Percentiles rank a stretch among this genome's conserved stretches.
phyloP scores from a whole-genome alignment of 139 green algal genomes.

The Chlorella vulgaris region DNA sequence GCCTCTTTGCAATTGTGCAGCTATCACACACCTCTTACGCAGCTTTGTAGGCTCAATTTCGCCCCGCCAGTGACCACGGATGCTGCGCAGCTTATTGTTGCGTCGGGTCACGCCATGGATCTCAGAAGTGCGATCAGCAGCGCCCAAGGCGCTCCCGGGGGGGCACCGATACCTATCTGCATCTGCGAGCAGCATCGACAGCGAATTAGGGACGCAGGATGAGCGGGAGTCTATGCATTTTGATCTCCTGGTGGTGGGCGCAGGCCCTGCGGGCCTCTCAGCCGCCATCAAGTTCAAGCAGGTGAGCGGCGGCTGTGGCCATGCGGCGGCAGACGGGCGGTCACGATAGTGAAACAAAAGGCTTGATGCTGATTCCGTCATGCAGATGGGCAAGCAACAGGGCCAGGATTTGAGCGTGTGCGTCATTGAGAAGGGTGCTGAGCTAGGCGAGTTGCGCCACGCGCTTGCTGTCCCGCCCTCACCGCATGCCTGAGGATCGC shows the following conservation, averaged over 20 bases:
- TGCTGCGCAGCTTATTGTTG: neutral
- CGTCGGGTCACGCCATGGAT: neutral
- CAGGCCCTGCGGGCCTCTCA: slow-evolving; percentile 85
- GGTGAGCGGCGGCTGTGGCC: too few relatives aligned
- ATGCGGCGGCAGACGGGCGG: neutral
- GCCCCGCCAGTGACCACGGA: too few relatives aligned
- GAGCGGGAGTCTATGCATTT: slow-evolving; percentile 76
- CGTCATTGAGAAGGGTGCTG: slow-evolving; percentile 90
- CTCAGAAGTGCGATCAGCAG: neutral
- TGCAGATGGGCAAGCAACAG: slow-evolving; percentile 66
- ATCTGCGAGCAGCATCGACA: neutral
- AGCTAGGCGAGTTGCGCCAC: slow-evolving; percentile 65
- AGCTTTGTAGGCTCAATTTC: too few relatives aligned
- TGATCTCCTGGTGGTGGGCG: slow-evolving; percentile 91
- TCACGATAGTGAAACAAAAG: neutral
- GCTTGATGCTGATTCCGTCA: neutral
- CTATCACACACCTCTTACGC: too few relatives aligned
- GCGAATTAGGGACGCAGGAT: neutral
- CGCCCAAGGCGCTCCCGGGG: neutral
- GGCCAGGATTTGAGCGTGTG: slow-evolving; percentile 84
- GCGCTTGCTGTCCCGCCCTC: neutral
- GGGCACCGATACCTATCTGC: neutral
- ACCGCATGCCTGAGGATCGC: too few relatives aligned
- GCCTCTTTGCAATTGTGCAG: too few relatives aligned
- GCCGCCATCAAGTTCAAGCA: slow-evolving; percentile 91